Evolutionary conservation across 208 protist species (phyloP), one percentile per base, ranked within the genome.

Genomic region (Endotrypanum monterogeii): DNA sequence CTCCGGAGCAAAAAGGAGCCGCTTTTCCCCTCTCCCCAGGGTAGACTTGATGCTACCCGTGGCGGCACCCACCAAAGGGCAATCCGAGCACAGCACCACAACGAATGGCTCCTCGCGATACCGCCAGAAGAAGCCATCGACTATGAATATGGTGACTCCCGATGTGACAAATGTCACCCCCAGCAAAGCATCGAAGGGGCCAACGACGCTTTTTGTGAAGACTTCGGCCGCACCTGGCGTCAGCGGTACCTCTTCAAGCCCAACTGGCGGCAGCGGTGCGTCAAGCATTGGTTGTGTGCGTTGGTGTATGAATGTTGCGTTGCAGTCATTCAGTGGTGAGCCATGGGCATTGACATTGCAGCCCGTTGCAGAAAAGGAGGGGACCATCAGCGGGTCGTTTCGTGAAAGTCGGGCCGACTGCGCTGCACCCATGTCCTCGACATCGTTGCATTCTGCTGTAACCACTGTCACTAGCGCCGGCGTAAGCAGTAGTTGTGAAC

Each of bases 321-420:
- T 95, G 39, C 89, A 94, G 82, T 92, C 88, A 46, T 95, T 95
- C 66, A 68, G 70, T 1, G 89, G 87, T 0, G 91, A 95, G 79
- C 82, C 86, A 50, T 95, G 88, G 91, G 89, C 91, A 0, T 73
- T 94, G 51, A 70, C 70, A 32, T 61, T 93, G 48, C 79, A 78
- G 23, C 79, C 81, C 6, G 51, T 78, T 11, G 74, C 68, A 23
- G 83, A 79, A 62, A 66, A 80, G 51, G 71, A 76, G 35, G 32
- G 61, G 28, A 65, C 71, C 57, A 18, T 77, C 30, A 81, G 73
- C 37, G 67, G 71, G 20, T 83, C 77, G 20, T 82, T 83, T 28
- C 44, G 72, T 2, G 57, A 61, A 41, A 78, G 55, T 61, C 30
- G 55, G n/a, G 54, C 56, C 11, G 73, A 81, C n/a, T 69, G 58